Base-by-base conservation (phyloP, 2,329 filamentous ascomycete genomes). In the Sporothrix pseudoabietina region DNA sequence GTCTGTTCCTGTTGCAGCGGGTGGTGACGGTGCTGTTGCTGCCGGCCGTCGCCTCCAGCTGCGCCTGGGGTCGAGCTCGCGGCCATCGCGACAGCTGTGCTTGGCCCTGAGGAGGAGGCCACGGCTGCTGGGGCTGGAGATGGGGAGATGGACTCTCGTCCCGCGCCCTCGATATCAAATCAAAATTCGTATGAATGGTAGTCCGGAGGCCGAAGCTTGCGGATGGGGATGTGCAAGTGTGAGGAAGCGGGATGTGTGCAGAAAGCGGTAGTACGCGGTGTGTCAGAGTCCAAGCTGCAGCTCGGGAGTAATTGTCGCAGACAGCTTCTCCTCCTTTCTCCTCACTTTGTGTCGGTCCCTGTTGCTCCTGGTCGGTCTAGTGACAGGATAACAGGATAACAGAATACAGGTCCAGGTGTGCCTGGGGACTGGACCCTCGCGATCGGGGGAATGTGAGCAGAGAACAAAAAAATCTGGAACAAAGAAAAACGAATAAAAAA, bases 261-360 rank as follows among this genome's bases (percentile, higher is more conserved):
- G 49, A 69, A 39, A 32, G 65, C 47, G 61, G 61, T 44, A 47
- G 7, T 44, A 52, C 65, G 26, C 26, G 14, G 44, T 68, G 65
- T 68, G 65, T 68, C 65, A 68, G 44, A 68, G n/a, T 52, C 22
- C 44, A 26, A 47, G 52, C 35, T 59, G 22, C 57, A 65, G 47
- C 49, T 73, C 72, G 72, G 72, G 72, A 26, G 35, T 14, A 71
- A 73, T 71, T 73, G 59, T 71, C 57, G 68, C 72, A 66, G 57
- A 30, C 32, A 44, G 35, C 47, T 54, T 35, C 44, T 70, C 47
- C 30, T 55, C 65, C 32, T 54, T 54, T 69, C 71, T 72, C 63
- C 63, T 72, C 71, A 68, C 65, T 35, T n/a, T 63, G 30, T 41
- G 41, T 49, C 44, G 44, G 44, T 49, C 12, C 44, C 14, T 49